Evolutionary conservation across 345 rosid genomes (phyloP), one percentile per base, ranked within the genome.

Genomic region (Acer saccharum): DNA sequence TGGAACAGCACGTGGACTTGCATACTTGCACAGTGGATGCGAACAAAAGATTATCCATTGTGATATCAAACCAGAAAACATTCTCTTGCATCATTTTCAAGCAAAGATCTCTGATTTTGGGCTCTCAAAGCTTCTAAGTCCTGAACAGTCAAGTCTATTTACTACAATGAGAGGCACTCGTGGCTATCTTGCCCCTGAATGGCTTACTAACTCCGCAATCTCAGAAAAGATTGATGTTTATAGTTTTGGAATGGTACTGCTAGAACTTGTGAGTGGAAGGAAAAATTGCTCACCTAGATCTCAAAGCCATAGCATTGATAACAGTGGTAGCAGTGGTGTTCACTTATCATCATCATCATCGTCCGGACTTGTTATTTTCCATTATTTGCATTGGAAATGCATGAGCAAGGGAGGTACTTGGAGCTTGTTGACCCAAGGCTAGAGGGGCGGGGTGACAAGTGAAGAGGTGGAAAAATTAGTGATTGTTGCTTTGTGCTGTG

Each of bases 141-240:
- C 86, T 52, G 93, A 92, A 20, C 93, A 92, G 78, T 89, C 93
- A 20, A 81, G 92, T 70, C 75, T 90, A 0, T 90, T 92, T 86
- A 92, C 97, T 8, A 89, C 93, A 7, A 89, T 92, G 97, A 81
- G 97, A 87, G 97, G 97, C 66, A 90, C 97, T n/a, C 91, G 93
- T 35, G 97, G 97, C 71, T 92, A 92, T 65, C 88, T 92, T 71
- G 97, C 97, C 50, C 97, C 97, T 0, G 97, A 92, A 82, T 92
- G 97, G 97, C 89, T 92, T 16, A 91, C 95, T 0, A 92, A 86
- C 85, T 72, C 94, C 6, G 94, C 94, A 0, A 92, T 92, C 57
- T 88, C 95, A 0, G 95, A 90, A 79, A 94, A 94, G 83, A 89
- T 90, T 7, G 97, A 94, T 78, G 93, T 94, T 29, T 94, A 94